Conservation (phyloP, 176 grass and related monocot species). For the Leersia perrieri region DNA sequence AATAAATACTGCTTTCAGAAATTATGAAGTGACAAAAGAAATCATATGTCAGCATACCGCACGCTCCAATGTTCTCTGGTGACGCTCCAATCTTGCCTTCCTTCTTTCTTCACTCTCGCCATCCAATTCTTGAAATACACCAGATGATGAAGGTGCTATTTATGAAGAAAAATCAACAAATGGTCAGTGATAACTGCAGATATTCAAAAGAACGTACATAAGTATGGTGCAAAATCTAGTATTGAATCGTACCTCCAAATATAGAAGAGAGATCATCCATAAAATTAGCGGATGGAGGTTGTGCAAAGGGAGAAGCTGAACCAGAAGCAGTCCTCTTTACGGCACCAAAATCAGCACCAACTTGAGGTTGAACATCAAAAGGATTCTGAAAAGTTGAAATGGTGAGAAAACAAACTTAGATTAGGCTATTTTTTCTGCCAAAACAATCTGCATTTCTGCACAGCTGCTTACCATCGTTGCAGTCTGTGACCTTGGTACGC, state of each 20-base stretch:
- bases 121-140: constrained; percentile 66
- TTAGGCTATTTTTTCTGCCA: not conserved
- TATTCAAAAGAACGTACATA: not conserved
- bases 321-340: constrained; percentile 36
- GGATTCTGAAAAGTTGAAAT: constrained; percentile 49
- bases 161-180: constrained; percentile 10
- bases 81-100: constrained; percentile 58
- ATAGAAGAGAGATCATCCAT: constrained; percentile 72
- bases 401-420: constrained; percentile 14
- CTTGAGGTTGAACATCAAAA: constrained; percentile 59
- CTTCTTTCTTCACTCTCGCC: constrained; percentile 76
- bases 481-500: constrained; percentile 48
- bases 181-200: not conserved
- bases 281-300: constrained; percentile 59
- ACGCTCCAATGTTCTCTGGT: constrained; percentile 58
- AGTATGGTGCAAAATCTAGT: not conserved
- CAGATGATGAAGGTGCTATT: constrained; percentile 63
- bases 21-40: constrained; percentile 15
- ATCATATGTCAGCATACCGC: constrained; percentile 40
- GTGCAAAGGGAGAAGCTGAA: constrained; percentile 36
- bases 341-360: constrained; percentile 26
- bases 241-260: constrained; percentile 61
- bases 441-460: not conserved
- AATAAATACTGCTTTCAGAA: constrained; percentile 25
- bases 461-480: constrained; percentile 18